Evolutionary conservation across 2,329 filamentous ascomycete genomes (phyloP).

Genomic region (Verticillium nonalfalfae): DNA sequence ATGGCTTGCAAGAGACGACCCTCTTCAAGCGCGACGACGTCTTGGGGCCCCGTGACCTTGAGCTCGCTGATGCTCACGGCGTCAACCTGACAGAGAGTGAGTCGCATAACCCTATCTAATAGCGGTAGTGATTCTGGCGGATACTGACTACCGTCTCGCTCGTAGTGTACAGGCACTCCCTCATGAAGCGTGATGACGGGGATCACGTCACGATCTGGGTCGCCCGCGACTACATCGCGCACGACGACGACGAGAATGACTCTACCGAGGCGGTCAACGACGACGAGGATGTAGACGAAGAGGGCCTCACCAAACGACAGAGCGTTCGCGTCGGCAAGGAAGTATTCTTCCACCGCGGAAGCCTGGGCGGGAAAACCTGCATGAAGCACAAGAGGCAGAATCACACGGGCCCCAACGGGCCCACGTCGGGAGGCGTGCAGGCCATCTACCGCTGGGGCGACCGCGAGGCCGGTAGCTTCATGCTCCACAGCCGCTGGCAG

Average conservation of each 20-base stretch:
- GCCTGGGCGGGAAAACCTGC: background rate
- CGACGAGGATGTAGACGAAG: background rate
- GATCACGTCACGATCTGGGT: conserved; percentile 1
- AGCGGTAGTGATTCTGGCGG: background rate
- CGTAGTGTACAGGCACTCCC: background rate
- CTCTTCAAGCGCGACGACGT: conserved; percentile 1
- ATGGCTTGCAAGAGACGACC: background rate
- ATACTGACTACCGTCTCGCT: background rate
- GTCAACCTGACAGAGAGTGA: background rate
- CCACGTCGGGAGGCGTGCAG: background rate
- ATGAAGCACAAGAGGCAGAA: background rate
- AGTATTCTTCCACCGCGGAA: background rate
- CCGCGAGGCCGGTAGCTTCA: background rate
- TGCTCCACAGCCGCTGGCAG: background rate
- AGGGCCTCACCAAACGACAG: background rate
- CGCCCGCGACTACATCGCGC: background rate
- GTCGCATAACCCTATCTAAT: background rate
- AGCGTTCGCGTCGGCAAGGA: background rate
- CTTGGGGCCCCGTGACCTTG: background rate
- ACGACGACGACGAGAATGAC: background rate
- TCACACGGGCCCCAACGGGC: background rate
- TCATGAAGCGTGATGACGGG: background rate
- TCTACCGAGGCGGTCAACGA: background rate
- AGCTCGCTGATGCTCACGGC: background rate
- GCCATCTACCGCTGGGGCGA: background rate